Evolutionary conservation across 73 alveolate species (phyloP), one percentile per base, ranked within the genome.

Genomic region (Blepharisma stoltei): DNA sequence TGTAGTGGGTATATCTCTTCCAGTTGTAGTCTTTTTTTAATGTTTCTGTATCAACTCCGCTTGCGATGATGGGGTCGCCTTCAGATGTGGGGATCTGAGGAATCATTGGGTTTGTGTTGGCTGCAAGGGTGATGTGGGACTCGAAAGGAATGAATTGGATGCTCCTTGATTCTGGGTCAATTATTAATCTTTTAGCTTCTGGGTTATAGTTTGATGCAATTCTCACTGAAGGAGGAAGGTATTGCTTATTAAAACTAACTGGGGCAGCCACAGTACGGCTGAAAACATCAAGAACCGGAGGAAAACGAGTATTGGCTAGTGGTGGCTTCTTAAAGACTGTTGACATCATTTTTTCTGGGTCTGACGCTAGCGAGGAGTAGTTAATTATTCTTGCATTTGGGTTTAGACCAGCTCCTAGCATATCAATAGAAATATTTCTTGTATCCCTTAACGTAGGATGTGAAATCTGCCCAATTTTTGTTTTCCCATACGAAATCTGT

Each of bases 261-360:
- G 99, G 99, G 6, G 99, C 98, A 5, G 99, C 99, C 82, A 93
- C 76, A 11, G 99, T 95, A 38, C 99, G 85, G 52, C 95, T 79
- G 86, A 95, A 95, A 67, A 91, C 94, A 67, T 93, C 98, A 65
- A 95, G 84, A 18, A 95, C 96, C 20, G 99, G 99, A 20, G 99
- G 99, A 86, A 81, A 95, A 7, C 98, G 70, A 21, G 93, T 89
- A 25, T 54, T 65, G 6, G 97, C 97, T 54, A 82, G 88, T 32
- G 84, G 83, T 21, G 98, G 98, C 71, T 93, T 93, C 65, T 85
- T 88, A 78, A 90, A 93, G 54, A 71, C 54, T 48, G 76, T 45
- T 8, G 83, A 65, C 93, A 93, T 93, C 52, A 93, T 70, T 23
- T 81, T 81, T 6, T 82, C 69, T 0, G 98, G 96, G 55, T 88